A percentile compares a stretch with the other conserved stretches of the same genome.
These are phyloP conservation scores for Plenodomus tracheiphilus DNA, from an alignment of 2,329 filamentous ascomycete species.

Conservation along the genomic window DNA sequence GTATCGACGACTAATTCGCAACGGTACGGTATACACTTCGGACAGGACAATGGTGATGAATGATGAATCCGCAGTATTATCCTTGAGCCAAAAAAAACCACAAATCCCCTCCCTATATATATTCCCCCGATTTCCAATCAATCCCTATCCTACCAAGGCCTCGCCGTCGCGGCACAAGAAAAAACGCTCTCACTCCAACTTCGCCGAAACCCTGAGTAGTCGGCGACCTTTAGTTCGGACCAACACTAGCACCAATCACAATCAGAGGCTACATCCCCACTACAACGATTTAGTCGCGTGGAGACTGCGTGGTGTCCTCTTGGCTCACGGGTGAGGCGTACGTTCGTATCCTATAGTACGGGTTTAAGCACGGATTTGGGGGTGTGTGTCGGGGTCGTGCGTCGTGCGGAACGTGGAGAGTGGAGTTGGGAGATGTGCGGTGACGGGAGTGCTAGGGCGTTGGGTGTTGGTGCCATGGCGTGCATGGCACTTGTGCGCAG, in stretches of 20 bases:
- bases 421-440: neutral
- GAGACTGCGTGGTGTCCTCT: constrained; percentile 4
- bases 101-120: too few relatives aligned
- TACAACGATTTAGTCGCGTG: constrained; percentile 2
- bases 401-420: neutral
- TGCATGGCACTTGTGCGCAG: constrained; percentile 1
- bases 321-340: constrained; percentile 16
- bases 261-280: neutral
- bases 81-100: too few relatives aligned
- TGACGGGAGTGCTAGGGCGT: neutral
- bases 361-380: constrained; percentile 2
- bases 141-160: neutral
- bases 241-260: constrained; percentile 11
- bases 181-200: constrained; percentile 1
- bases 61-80: too few relatives aligned
- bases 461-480: neutral
- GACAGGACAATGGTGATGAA: too few relatives aligned
- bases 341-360: constrained; percentile 10
- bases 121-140: neutral
- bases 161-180: neutral
- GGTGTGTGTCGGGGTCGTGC: neutral
- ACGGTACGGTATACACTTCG: too few relatives aligned
- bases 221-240: constrained; percentile 22
- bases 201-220: constrained; percentile 15
- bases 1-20: too few relatives aligned